phyloP scores from a whole-genome alignment of 2,329 filamentous ascomycete genomes.

The Diaporthe ampelina region DNA sequence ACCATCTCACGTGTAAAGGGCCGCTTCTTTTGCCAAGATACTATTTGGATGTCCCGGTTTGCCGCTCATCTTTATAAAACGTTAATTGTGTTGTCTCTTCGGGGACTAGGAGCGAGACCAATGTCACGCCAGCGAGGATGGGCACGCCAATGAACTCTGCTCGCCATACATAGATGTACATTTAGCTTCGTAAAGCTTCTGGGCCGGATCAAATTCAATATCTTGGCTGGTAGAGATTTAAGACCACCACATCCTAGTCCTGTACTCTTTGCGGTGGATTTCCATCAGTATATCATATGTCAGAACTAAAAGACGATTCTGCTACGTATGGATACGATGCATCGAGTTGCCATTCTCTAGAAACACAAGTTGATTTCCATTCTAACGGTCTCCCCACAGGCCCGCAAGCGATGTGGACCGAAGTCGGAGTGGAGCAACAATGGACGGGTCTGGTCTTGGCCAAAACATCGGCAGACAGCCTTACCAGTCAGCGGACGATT shows the following conservation, averaged over 20 bases:
- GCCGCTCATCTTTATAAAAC: background rate
- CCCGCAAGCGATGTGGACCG: background rate
- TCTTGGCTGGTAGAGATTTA: no score
- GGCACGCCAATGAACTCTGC: background rate
- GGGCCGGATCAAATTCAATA: background rate
- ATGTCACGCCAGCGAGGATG: no score
- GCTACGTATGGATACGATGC: background rate
- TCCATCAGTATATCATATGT: no score
- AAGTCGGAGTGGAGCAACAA: constrained; percentile 14
- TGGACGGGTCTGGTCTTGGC: constrained; percentile 4
- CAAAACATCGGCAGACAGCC: constrained; percentile 9
- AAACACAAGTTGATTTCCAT: background rate
- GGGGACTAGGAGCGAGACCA: no score
- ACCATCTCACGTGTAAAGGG: background rate
- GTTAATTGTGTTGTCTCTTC: no score
- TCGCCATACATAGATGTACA: background rate
- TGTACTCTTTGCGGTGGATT: accelerated
- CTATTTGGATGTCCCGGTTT: no score
- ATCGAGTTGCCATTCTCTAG: background rate
- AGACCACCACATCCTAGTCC: background rate
- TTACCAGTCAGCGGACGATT: background rate
- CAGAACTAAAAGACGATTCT: no score
- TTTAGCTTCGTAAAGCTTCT: background rate
- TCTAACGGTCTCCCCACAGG: background rate
- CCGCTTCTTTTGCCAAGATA: constrained; percentile 3